A percentile compares a stretch with the other conserved stretches of the same genome.
Evolutionary conservation across 2,329 filamentous ascomycete species (phyloP).

Genomic region (Sporothrix sp.): DNA sequence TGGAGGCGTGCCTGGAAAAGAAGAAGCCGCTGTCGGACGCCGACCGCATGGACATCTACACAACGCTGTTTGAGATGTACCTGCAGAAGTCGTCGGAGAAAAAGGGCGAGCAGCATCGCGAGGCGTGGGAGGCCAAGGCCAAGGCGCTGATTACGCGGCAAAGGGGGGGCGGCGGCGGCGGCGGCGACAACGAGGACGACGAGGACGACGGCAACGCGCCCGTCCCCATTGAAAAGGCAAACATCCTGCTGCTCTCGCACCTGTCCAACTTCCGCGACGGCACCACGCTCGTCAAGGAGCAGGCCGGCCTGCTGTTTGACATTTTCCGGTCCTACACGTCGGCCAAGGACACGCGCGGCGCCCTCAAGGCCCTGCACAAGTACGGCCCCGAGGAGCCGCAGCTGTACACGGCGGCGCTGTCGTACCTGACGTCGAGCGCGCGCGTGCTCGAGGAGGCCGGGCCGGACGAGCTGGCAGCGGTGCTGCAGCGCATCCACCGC

Average conservation of each 20-base stretch:
- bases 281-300: conserved; percentile 85
- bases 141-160: conserved; percentile 59
- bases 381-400: conserved; percentile 88
- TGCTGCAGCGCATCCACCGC: conserved; percentile 78
- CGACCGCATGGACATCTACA: conserved; percentile 80
- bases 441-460: conserved; percentile 77
- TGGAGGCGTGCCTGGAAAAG: conserved; percentile 77
- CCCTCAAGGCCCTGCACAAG: conserved; percentile 79
- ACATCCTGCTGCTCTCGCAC: conserved; percentile 85
- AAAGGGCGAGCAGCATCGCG: conserved; percentile 54
- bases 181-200: conserved; percentile 34
- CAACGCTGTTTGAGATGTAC: conserved; percentile 97
- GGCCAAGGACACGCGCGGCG: conserved; percentile 81
- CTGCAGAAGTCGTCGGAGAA: conserved; percentile 75
- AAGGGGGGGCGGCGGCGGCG: no score
- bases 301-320: conserved; percentile 83
- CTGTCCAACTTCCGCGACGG: conserved; percentile 84
- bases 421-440: conserved; percentile 84
- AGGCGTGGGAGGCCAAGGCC: conserved; percentile 83
- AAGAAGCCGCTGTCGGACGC: conserved; percentile 53
- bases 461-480: conserved; percentile 64
- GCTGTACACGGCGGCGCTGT: conserved; percentile 81
- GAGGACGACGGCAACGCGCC: conserved; percentile 51
- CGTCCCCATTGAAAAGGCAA: conserved; percentile 84
- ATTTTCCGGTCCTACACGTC: conserved; percentile 95